Conservation (phyloP, 148 eudicot species). For the Vaccinium darrowii region DNA sequence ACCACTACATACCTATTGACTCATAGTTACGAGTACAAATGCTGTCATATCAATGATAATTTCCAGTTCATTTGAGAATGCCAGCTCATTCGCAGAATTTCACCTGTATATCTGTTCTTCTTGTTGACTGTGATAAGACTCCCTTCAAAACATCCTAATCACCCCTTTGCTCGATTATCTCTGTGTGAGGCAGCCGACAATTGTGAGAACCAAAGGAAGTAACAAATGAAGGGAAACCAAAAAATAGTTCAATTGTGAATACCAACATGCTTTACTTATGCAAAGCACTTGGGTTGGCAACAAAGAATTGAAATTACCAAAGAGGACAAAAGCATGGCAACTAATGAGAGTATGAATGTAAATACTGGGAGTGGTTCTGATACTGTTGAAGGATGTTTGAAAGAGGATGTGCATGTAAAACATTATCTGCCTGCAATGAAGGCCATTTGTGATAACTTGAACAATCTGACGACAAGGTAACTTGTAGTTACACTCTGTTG, state of each 20-base stretch:
- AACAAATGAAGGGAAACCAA: constrained; percentile 36
- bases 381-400: constrained; percentile 34
- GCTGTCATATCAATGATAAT: neutral
- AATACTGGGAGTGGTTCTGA: constrained; percentile 27
- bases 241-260: constrained; percentile 46
- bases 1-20: too few relatives aligned
- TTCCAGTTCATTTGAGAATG: too few relatives aligned
- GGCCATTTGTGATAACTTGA: constrained; percentile 88
- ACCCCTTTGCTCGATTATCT: too few relatives aligned
- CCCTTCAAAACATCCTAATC: too few relatives aligned
- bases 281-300: constrained; percentile 72
- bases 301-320: constrained; percentile 85
- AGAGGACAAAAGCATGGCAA: constrained; percentile 41
- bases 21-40: neutral
- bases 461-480: constrained; percentile 80
- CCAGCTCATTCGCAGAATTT: too few relatives aligned
- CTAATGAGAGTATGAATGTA: constrained; percentile 37
- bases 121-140: too few relatives aligned
- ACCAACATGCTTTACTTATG: constrained; percentile 89
- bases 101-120: too few relatives aligned
- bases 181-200: constrained; percentile 61
- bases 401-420: constrained; percentile 68
- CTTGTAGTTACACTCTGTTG: constrained; percentile 12
- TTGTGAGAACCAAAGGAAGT: constrained; percentile 68
- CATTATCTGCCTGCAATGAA: constrained; percentile 77